phyloP scores from a whole-genome alignment of 208 protist species.

The Angomonas ambiguus region DNA sequence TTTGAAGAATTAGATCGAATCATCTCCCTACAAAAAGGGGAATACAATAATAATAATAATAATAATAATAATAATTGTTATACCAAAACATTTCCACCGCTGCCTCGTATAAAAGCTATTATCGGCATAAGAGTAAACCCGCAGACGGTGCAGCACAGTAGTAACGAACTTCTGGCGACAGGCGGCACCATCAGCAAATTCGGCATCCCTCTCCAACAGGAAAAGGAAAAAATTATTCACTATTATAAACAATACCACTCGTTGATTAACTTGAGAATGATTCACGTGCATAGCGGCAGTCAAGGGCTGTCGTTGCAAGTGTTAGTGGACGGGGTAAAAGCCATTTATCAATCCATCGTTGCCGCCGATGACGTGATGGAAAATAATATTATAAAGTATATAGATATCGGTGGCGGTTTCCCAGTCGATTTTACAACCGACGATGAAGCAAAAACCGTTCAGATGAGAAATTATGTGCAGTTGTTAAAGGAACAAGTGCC shows the following conservation, averaged over 20 bases:
- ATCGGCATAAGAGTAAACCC: conserved; percentile 73
- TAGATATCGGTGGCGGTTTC: conserved; percentile 65
- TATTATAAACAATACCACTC: conserved; percentile 33
- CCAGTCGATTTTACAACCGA: conserved; percentile 52
- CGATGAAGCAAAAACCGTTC: conserved; percentile 27
- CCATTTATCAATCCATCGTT: conserved; percentile 28
- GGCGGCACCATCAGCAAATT: conserved; percentile 62
- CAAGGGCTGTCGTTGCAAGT: conserved; percentile 57
- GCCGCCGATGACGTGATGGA: conserved; percentile 25
- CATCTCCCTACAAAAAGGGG: conserved; percentile 24
- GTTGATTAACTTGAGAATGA: conserved; percentile 37
- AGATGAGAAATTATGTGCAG: conserved; percentile 26
- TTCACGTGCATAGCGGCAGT: conserved; percentile 66
- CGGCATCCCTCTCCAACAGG: conserved; percentile 52
- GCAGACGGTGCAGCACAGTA: conserved; percentile 40
- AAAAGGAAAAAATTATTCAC: conserved; percentile 30
- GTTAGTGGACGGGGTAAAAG: conserved; percentile 42
- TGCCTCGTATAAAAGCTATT: conserved; percentile 13
- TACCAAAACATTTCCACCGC: background rate
- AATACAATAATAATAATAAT: background rate
- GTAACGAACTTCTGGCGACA: conserved; percentile 42
- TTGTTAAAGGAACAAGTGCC: conserved; percentile 29
- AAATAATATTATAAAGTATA: conserved; percentile 21
- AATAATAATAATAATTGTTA: background rate
- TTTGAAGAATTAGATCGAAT: conserved; percentile 57